These are phyloP conservation scores for Arthrobotrys musiformis DNA, from an alignment of 2,329 filamentous ascomycete genomes.

Conservation along the genomic window DNA sequence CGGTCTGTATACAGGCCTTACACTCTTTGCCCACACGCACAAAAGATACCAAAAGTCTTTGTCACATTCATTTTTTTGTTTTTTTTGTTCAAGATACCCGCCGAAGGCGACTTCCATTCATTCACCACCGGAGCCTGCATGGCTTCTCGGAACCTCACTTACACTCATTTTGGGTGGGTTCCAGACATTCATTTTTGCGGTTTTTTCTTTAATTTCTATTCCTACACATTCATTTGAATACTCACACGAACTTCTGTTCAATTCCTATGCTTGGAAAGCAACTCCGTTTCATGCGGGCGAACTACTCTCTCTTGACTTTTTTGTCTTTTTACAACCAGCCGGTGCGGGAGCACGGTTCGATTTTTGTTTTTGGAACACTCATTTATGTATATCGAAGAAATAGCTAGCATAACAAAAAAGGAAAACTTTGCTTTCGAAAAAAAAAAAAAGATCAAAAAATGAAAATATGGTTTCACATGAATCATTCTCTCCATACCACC, in stretches of 20 bases:
- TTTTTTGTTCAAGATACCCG: constrained; percentile 19
- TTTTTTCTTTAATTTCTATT: constrained; percentile 46
- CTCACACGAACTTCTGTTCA: constrained; percentile 34
- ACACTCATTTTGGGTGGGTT: constrained; percentile 25
- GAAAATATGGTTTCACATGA: not conserved
- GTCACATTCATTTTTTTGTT: constrained; percentile 4
- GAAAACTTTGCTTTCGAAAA: not conserved
- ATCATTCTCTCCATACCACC: not conserved
- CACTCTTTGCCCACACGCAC: constrained; percentile 1
- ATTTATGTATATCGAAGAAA: not conserved
- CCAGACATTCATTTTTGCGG: constrained; percentile 7
- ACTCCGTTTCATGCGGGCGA: no score
- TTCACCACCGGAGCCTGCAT: constrained; percentile 1
- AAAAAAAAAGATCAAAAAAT: not conserved
- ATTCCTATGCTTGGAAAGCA: no score
- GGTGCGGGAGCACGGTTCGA: no score
- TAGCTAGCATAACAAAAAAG: no score
- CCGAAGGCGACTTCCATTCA: constrained; percentile 23
- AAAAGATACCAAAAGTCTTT: constrained; percentile 22
- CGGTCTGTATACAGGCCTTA: constrained; percentile 1
- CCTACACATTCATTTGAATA: no score
- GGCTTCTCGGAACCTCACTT: no score
- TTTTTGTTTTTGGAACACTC: not conserved
- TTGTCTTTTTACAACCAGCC: no score
- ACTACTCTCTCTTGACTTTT: not conserved